phyloP scores from a whole-genome alignment of 1,284 basidiomycete species.

The Malassezia yamatoensis region DNA sequence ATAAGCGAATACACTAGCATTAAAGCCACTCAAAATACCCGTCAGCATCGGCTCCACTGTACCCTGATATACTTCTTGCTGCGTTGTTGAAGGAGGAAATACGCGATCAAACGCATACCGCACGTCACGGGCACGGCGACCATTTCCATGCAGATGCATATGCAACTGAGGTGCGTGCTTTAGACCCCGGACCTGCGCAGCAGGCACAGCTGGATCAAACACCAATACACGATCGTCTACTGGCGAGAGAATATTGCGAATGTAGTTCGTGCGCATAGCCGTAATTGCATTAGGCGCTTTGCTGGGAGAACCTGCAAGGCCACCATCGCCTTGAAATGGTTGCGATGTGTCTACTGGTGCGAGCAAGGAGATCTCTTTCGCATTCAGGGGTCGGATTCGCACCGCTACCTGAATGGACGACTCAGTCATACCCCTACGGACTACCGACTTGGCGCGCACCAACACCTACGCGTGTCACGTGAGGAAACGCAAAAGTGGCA shows the following conservation, averaged over 20 bases:
- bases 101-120: constrained; percentile 47
- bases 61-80: constrained; percentile 37
- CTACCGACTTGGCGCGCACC: neutral
- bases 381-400: constrained; percentile 44
- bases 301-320: constrained; percentile 36
- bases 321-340: constrained; percentile 47
- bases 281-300: constrained; percentile 18
- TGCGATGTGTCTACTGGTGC: constrained; percentile 31
- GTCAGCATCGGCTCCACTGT: constrained; percentile 42
- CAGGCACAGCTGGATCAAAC: constrained; percentile 40
- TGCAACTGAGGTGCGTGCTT: neutral
- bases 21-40: constrained; percentile 43
- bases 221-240: constrained; percentile 46
- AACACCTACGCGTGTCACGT: constrained; percentile 15
- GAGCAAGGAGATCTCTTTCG: constrained; percentile 33
- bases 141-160: constrained; percentile 13
- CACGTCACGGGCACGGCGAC: constrained; percentile 26
- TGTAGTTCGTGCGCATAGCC: constrained; percentile 20
- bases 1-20: constrained; percentile 47
- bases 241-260: constrained; percentile 39
- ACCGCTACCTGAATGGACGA: constrained; percentile 32
- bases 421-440: constrained; percentile 19
- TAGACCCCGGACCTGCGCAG: neutral
- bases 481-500: constrained; percentile 50
- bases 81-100: constrained; percentile 33